These are phyloP conservation scores for Xylariaceae sp. DNA, from an alignment of 2,329 filamentous ascomycete genomes.

Conservation along the genomic window DNA sequence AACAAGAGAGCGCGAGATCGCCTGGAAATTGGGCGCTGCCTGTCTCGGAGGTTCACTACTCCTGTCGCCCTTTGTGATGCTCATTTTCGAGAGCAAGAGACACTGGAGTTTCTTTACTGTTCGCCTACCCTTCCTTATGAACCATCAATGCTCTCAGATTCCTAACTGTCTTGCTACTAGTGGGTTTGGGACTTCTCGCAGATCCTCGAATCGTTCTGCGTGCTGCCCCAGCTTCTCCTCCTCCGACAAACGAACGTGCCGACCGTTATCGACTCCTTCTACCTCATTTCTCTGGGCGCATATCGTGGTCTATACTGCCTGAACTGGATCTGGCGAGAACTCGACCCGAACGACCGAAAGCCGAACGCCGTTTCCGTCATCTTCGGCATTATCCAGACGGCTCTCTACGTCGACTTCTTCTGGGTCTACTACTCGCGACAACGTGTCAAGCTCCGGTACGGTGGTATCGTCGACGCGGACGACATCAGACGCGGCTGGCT, in stretches of 20 bases:
- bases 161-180: slow-evolving; percentile 38
- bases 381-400: slow-evolving; percentile 84
- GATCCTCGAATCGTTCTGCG: slow-evolving; percentile 84
- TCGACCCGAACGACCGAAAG: slow-evolving; percentile 52
- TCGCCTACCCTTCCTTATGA: slow-evolving; percentile 23
- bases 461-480: slow-evolving; percentile 83
- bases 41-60: slow-evolving; percentile 61
- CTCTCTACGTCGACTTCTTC: slow-evolving; percentile 87
- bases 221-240: slow-evolving; percentile 85
- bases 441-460: slow-evolving; percentile 84
- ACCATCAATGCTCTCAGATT: neutral
- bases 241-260: slow-evolving; percentile 92
- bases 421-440: slow-evolving; percentile 96
- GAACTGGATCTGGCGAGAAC: slow-evolving; percentile 75
- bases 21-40: slow-evolving; percentile 82
- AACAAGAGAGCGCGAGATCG: slow-evolving; percentile 82
- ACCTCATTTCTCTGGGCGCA: slow-evolving; percentile 78
- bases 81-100: slow-evolving; percentile 54
- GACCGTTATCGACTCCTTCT: slow-evolving; percentile 95
- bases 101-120: slow-evolving; percentile 49
- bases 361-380: slow-evolving; percentile 71
- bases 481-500: slow-evolving; percentile 84
- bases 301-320: slow-evolving; percentile 87
- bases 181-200: slow-evolving; percentile 83
- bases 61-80: slow-evolving; percentile 65